These are phyloP conservation scores for Gaillardinia entomophila DNA, from an alignment of 805 yeast genomes.

Conservation along the genomic window DNA sequence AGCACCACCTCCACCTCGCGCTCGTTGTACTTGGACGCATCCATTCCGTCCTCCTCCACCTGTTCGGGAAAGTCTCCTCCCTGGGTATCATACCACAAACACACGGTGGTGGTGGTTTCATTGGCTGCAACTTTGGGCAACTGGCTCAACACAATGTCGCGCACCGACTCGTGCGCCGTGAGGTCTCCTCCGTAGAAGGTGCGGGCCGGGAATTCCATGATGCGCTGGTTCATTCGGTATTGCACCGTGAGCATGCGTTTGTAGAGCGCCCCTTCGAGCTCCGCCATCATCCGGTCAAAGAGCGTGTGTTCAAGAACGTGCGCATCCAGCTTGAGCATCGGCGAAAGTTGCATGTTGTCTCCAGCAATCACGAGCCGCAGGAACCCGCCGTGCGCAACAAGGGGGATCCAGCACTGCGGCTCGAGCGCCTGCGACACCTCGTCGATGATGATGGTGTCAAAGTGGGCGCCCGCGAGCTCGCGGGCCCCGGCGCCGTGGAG, in stretches of 20 bases:
- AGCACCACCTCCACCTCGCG: constrained; percentile 64
- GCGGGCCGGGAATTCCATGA: constrained; percentile 74
- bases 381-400: constrained; percentile 56
- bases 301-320: constrained; percentile 57
- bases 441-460: constrained; percentile 83
- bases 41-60: constrained; percentile 14
- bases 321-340: constrained; percentile 29
- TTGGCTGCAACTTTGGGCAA: constrained; percentile 36
- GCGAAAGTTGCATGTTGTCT: constrained; percentile 88
- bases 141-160: constrained; percentile 47
- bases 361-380: constrained; percentile 78
- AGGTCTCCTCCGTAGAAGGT: constrained; percentile 60
- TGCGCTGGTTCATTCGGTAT: constrained; percentile 77
- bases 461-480: constrained; percentile 50
- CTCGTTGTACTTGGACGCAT: constrained; percentile 66
- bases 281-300: constrained; percentile 67
- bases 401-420: constrained; percentile 95
- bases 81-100: constrained; percentile 88
- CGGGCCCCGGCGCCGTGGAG: constrained; percentile 82
- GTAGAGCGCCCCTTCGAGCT: constrained; percentile 38
- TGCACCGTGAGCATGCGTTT: constrained; percentile 66
- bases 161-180: constrained; percentile 57
- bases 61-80: constrained; percentile 78
- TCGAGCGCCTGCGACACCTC: constrained; percentile 93
- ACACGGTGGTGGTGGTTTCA: constrained; percentile 52